These are phyloP conservation scores for Kockiozyma suomiensis DNA, from an alignment of 805 yeast species.

Conservation along the genomic window DNA sequence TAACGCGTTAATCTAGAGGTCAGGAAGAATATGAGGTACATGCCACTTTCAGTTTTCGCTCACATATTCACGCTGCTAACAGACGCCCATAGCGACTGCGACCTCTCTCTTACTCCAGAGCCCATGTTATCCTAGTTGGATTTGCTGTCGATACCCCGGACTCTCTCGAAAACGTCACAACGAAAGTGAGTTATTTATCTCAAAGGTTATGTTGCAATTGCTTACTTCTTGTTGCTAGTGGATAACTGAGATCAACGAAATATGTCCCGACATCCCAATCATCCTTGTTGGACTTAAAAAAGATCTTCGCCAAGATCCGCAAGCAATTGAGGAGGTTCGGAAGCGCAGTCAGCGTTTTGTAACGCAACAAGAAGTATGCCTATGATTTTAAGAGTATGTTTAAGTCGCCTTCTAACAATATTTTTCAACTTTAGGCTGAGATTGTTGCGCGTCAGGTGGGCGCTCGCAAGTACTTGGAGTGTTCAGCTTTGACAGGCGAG, in stretches of 20 bases:
- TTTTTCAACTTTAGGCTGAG: slow-evolving; percentile 54
- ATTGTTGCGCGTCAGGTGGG: slow-evolving; percentile 75
- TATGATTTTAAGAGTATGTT: neutral
- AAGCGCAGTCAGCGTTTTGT: slow-evolving; percentile 56
- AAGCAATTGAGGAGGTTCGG: slow-evolving; percentile 42
- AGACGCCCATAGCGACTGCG: slow-evolving; percentile 55
- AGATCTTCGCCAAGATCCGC: slow-evolving; percentile 62
- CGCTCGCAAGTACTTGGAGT: slow-evolving; percentile 80
- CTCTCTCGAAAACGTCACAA: slow-evolving; percentile 75
- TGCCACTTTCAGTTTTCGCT: no score
- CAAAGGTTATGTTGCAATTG: no score
- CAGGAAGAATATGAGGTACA: slow-evolving; percentile 84
- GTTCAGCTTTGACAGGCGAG: slow-evolving; percentile 90
- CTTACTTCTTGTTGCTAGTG: slow-evolving; percentile 46
- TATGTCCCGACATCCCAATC: slow-evolving; percentile 80
- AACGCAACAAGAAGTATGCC: slow-evolving; percentile 36
- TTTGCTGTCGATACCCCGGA: slow-evolving; percentile 85
- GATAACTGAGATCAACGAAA: slow-evolving; percentile 78
- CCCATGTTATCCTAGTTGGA: slow-evolving; percentile 82
- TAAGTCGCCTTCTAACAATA: neutral
- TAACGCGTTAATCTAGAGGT: slow-evolving; percentile 48
- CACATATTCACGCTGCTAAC: slow-evolving; percentile 3
- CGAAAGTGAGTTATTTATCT: slow-evolving; percentile 50
- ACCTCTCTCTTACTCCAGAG: slow-evolving; percentile 84
- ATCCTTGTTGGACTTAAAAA: slow-evolving; percentile 82